phyloP scores from a whole-genome alignment of 1,284 basidiomycete genomes.

The Boletus sp. region DNA sequence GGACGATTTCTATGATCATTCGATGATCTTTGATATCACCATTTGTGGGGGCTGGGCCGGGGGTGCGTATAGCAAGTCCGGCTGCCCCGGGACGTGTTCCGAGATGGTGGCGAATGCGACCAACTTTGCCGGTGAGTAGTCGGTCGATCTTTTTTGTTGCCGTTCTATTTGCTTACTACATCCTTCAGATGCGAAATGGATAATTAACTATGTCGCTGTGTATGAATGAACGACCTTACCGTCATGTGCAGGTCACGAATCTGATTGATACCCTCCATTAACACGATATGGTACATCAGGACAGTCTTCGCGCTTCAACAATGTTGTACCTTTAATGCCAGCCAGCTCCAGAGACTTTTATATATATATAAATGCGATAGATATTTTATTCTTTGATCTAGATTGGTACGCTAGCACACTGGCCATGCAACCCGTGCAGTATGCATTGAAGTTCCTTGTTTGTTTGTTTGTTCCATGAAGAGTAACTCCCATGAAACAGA shows the following conservation, averaged over 20 bases:
- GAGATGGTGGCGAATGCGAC: constrained; percentile 56
- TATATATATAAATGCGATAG: too few species aligned
- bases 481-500: too few species aligned
- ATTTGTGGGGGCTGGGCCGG: constrained; percentile 59
- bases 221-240: constrained; percentile 2
- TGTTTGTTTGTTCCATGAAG: not conserved
- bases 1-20: constrained; percentile 66
- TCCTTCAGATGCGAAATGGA: constrained; percentile 49
- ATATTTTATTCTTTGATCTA: too few species aligned
- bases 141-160: not conserved
- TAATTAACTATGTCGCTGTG: constrained; percentile 19
- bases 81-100: constrained; percentile 69
- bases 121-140: constrained; percentile 54
- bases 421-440: too few species aligned
- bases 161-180: constrained; percentile 7
- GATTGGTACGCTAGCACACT: too few species aligned
- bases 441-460: too few species aligned
- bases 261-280: not conserved
- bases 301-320: not conserved
- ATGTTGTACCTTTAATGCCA: not conserved
- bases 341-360: not conserved
- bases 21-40: constrained; percentile 64
- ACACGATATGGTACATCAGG: not conserved
- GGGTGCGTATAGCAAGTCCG: constrained; percentile 46
- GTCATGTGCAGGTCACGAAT: not conserved